Evolutionary conservation across 2,329 filamentous ascomycete species (phyloP), one percentile per base, ranked within the genome.

Genomic region (Xylaria sp.): DNA sequence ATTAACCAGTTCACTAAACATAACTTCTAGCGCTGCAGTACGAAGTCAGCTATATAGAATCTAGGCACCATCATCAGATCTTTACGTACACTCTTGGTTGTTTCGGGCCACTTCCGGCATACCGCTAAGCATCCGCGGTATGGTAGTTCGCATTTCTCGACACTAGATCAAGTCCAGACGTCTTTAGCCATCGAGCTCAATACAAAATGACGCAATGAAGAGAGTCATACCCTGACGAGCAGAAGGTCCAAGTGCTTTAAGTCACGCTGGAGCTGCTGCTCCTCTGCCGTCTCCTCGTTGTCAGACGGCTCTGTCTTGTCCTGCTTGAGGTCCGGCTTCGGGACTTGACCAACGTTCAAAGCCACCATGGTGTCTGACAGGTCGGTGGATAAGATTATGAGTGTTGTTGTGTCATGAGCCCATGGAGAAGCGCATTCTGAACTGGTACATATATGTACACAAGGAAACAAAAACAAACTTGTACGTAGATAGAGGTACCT

Each of bases 181-280:
- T 32, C n/a, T 23, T 60, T 63, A 64, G 55, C 37, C 35, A 63
- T 51, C 25, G 27, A 27, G 18, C n/a, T 35, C 13, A 0, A 48
- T 58, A 8, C 8, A 25, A 18, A 27, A 44, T 10, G 32, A 23
- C 4, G 47, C 61, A 23, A 8, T 32, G 32, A 35, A 23, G 10
- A 16, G 35, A 18, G 23, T 5, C 75, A 73, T 83, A 84, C 87
- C 82, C 86, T 84, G 73, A 86, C 80, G 73, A 88, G 85, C n/a
- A 88, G 78, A 55, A 86, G 79, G 72, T 87, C 85, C 61, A 89
- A 80, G 40, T 83, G 81, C 73, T 84, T 79, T 73, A 88, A 80
- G 27, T 83, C 83, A 67, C 82, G 79, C 68, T 85, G 82, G 6
- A 88, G 79, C 66, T 82, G 82, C 63, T 83, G 80, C 75, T 88